A percentile compares a stretch with the other conserved stretches of the same genome.
phyloP scores from a whole-genome alignment of 2,329 filamentous ascomycete species.

The Pyrenophora graminea region DNA sequence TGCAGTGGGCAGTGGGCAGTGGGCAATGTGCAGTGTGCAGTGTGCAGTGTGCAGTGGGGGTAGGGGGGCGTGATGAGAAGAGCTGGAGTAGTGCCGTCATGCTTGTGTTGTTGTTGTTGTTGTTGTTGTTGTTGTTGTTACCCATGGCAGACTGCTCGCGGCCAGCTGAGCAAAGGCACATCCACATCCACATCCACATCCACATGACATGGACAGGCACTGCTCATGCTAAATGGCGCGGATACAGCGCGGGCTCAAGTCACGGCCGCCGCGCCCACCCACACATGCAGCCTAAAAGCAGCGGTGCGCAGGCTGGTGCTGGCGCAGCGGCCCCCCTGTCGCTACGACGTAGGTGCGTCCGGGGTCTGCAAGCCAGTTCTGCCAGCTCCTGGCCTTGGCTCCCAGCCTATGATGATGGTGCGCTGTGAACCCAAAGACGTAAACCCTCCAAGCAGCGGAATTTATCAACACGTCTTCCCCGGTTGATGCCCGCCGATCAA shows the following conservation, averaged over 20 bases:
- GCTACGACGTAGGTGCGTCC: conserved; percentile 32
- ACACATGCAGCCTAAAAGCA: conserved; percentile 33
- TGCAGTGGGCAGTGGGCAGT: too few species aligned
- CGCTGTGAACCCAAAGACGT: conserved; percentile 40
- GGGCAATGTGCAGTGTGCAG: too few species aligned
- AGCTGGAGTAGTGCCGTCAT: too few species aligned
- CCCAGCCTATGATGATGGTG: conserved; percentile 46
- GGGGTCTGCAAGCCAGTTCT: conserved; percentile 35
- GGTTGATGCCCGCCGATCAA: conserved; percentile 41
- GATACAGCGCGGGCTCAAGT: conserved; percentile 21
- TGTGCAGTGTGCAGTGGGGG: too few species aligned
- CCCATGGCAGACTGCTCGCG: too few species aligned
- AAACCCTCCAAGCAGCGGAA: conserved; percentile 35
- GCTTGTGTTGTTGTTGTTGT: too few species aligned
- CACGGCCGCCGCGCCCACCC: conserved; percentile 25
- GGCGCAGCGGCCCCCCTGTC: conserved; percentile 25
- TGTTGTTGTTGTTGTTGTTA: too few species aligned
- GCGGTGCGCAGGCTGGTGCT: conserved; percentile 27
- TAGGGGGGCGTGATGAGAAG: too few species aligned
- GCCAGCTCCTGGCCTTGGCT: conserved; percentile 40
- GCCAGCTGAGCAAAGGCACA: too few species aligned
- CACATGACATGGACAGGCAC: too few species aligned
- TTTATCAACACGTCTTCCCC: conserved; percentile 42
- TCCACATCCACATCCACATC: too few species aligned
- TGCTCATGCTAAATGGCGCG: conserved; percentile 13